A percentile compares a stretch with the other conserved stretches of the same genome.
Conservation (phyloP, 352 stramenopile species). For the Phytophthora colocasiae region DNA sequence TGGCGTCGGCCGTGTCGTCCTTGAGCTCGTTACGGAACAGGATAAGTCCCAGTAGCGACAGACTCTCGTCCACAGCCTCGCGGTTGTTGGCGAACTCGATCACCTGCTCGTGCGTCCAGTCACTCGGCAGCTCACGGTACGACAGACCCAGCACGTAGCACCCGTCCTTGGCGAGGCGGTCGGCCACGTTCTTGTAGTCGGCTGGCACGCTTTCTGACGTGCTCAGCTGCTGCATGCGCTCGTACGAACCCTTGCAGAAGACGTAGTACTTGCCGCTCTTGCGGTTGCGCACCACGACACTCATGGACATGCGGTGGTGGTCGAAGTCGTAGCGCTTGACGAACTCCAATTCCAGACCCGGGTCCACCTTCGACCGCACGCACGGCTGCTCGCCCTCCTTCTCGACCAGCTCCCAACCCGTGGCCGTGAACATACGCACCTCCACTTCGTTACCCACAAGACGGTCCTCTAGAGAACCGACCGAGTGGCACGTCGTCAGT, state of each 20-base stretch:
- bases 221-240: constrained; percentile 73
- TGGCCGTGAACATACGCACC: constrained; percentile 71
- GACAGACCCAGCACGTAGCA: constrained; percentile 85
- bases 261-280: constrained; percentile 61
- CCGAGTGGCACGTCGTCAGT: constrained; percentile 87
- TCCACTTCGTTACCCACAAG: constrained; percentile 90
- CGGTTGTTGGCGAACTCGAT: constrained; percentile 38
- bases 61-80: constrained; percentile 72
- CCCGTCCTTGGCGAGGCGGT: constrained; percentile 57
- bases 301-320: constrained; percentile 92
- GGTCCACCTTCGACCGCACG: constrained; percentile 49
- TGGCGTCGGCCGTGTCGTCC: constrained; percentile 65
- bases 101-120: constrained; percentile 48
- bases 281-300: constrained; percentile 81
- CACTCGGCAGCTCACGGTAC: constrained; percentile 36
- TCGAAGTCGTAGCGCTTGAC: constrained; percentile 94
- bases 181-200: constrained; percentile 54
- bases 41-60: constrained; percentile 78
- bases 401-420: constrained; percentile 51
- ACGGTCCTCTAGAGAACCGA: constrained; percentile 67
- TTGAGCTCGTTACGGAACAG: constrained; percentile 90
- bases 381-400: constrained; percentile 42
- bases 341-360: constrained; percentile 58
- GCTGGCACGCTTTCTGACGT: constrained; percentile 51
- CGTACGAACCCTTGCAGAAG: constrained; percentile 92